phyloP scores from a whole-genome alignment of 345 rosid species.

The Durio zibethinus region DNA sequence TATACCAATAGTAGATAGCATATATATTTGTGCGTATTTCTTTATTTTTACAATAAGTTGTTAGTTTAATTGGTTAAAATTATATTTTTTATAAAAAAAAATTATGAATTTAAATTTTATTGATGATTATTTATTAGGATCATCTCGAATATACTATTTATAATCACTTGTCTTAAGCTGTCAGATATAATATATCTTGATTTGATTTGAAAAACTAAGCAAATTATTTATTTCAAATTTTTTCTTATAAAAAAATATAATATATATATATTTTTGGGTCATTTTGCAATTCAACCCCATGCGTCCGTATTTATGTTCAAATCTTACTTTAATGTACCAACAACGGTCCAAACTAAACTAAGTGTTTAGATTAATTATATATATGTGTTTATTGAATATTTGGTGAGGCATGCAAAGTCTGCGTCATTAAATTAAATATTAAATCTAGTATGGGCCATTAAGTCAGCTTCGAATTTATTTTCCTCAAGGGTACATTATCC shows the following conservation, averaged over 20 bases:
- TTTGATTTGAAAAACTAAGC: no score
- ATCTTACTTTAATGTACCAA: background rate
- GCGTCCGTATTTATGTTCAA: background rate
- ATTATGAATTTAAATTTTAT: no score
- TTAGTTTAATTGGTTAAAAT: no score
- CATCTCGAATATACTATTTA: no score
- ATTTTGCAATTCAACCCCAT: background rate
- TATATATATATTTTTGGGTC: no score
- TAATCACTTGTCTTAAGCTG: no score
- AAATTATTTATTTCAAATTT: no score
- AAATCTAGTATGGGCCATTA: slow-evolving; percentile 6
- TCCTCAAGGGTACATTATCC: background rate
- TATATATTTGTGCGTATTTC: background rate
- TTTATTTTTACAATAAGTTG: no score
- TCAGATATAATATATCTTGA: no score
- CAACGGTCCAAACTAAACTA: background rate
- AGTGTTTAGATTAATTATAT: background rate
- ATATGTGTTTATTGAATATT: background rate
- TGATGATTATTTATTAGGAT: no score
- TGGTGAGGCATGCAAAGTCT: background rate
- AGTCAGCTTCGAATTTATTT: background rate
- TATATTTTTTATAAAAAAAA: no score
- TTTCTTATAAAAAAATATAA: no score
- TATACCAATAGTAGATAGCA: background rate
- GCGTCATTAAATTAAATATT: background rate